These are phyloP conservation scores for Nicotiana paniculata DNA, from an alignment of 257 asterid species.

Conservation along the genomic window DNA sequence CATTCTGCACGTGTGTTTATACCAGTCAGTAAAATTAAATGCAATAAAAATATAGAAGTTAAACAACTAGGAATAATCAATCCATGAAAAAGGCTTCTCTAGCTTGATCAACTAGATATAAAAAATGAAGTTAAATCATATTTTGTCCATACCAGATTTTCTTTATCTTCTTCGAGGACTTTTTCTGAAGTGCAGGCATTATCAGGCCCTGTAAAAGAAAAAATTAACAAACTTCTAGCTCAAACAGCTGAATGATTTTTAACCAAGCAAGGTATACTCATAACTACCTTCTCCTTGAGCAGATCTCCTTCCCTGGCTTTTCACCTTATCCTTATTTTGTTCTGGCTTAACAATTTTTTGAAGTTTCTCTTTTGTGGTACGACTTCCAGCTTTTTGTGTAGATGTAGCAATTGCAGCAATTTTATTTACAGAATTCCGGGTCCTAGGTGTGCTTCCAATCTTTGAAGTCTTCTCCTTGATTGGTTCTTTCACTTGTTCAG, in stretches of 20 bases:
- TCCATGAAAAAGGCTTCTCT: neutral
- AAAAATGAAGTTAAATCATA: neutral
- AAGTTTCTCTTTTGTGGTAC: neutral
- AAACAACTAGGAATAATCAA: neutral
- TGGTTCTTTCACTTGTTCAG: conserved; percentile 26
- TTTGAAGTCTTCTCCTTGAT: conserved; percentile 23
- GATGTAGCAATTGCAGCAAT: neutral
- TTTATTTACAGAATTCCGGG: conserved; percentile 33
- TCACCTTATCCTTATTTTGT: conserved; percentile 25
- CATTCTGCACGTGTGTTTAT: conserved; percentile 21
- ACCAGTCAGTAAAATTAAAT: neutral
- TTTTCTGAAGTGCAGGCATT: conserved; percentile 34
- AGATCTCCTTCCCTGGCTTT: conserved; percentile 52
- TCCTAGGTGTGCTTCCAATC: conserved; percentile 29
- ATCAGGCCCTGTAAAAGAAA: conserved; percentile 31
- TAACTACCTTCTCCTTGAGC: conserved; percentile 43
- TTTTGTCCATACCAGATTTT: conserved; percentile 50
- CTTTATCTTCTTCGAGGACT: conserved; percentile 62
- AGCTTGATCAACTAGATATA: neutral
- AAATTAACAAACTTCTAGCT: neutral
- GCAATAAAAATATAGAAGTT: neutral
- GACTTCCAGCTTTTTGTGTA: neutral
- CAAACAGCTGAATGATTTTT: neutral
- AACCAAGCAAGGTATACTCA: neutral
- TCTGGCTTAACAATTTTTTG: neutral